These are phyloP conservation scores for Saxophila tyrrhenica DNA, from an alignment of 495 filamentous ascomycete genomes.

Conservation along the genomic window DNA sequence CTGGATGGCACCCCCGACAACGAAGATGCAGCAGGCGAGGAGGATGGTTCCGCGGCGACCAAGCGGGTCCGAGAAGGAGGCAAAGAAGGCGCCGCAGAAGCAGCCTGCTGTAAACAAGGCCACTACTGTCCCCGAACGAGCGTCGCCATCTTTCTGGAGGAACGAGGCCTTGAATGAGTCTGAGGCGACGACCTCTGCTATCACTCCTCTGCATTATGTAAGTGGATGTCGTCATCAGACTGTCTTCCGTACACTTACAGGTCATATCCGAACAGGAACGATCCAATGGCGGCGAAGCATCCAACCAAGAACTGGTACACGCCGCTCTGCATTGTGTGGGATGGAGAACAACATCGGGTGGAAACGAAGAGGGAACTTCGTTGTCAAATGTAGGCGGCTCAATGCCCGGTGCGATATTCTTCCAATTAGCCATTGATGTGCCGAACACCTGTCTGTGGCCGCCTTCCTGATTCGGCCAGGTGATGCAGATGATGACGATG, in stretches of 20 bases:
- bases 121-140: conserved; percentile 29
- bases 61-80: conserved; percentile 15
- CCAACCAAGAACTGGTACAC: conserved; percentile 22
- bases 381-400: too few species aligned
- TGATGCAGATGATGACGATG: not conserved
- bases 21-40: conserved; percentile 31
- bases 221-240: not conserved
- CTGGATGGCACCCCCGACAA: conserved; percentile 34
- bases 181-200: conserved; percentile 31
- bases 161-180: conserved; percentile 23
- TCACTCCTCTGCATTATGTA: conserved; percentile 28
- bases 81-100: conserved; percentile 21
- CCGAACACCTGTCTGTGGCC: not conserved
- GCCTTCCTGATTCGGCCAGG: not conserved
- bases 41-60: conserved; percentile 31
- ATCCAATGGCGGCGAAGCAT: conserved; percentile 19
- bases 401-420: too few species aligned
- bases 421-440: not conserved
- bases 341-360: too few species aligned
- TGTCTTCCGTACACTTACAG: too few species aligned
- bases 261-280: conserved; percentile 20
- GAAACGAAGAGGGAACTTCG: too few species aligned
- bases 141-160: conserved; percentile 16
- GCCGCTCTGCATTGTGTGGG: conserved; percentile 13
- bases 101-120: conserved; percentile 33